Conservation (phyloP, 1,284 basidiomycete species). For the Cystobasidium sp. region DNA sequence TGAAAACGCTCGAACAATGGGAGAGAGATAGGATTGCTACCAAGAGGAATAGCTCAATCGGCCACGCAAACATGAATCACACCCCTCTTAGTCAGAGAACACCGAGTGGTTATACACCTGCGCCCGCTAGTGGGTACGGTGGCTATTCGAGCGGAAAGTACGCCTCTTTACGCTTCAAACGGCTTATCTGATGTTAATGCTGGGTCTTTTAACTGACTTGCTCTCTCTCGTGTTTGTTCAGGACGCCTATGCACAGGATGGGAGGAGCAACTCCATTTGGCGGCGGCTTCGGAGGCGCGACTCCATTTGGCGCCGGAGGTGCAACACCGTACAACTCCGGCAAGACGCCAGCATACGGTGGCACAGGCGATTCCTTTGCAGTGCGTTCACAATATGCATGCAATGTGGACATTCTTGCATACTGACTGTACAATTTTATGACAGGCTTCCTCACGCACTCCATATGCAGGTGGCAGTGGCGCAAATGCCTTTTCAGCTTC, state of each 20-base stretch:
- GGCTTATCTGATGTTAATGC: neutral
- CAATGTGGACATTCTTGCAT: slow-evolving; percentile 30
- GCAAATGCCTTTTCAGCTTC: slow-evolving; percentile 44
- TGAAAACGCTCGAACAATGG: slow-evolving; percentile 44
- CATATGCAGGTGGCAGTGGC: slow-evolving; percentile 44
- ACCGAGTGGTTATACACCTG: slow-evolving; percentile 10
- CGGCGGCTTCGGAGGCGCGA: slow-evolving; percentile 39
- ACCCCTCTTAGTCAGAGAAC: neutral
- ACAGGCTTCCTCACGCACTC: slow-evolving; percentile 43
- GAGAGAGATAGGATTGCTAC: slow-evolving; percentile 22
- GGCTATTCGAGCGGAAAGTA: slow-evolving; percentile 23
- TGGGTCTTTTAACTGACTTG: neutral
- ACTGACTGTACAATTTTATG: slow-evolving; percentile 34
- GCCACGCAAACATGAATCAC: slow-evolving; percentile 6
- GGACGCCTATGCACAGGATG: slow-evolving; percentile 34
- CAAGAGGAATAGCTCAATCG: slow-evolving; percentile 38
- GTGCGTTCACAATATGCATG: slow-evolving; percentile 17
- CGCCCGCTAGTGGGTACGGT: slow-evolving; percentile 8
- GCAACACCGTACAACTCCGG: slow-evolving; percentile 49
- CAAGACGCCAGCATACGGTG: slow-evolving; percentile 53
- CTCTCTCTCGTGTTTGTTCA: slow-evolving; percentile 40
- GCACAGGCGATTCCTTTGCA: slow-evolving; percentile 57
- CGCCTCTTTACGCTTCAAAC: slow-evolving; percentile 3
- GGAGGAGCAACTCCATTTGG: slow-evolving; percentile 29
- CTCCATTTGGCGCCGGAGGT: slow-evolving; percentile 44